Evolutionary conservation across 768 basidiomycete species (phyloP), one percentile per base, ranked within the genome.

Genomic region (Fibroporia radiculosa): DNA sequence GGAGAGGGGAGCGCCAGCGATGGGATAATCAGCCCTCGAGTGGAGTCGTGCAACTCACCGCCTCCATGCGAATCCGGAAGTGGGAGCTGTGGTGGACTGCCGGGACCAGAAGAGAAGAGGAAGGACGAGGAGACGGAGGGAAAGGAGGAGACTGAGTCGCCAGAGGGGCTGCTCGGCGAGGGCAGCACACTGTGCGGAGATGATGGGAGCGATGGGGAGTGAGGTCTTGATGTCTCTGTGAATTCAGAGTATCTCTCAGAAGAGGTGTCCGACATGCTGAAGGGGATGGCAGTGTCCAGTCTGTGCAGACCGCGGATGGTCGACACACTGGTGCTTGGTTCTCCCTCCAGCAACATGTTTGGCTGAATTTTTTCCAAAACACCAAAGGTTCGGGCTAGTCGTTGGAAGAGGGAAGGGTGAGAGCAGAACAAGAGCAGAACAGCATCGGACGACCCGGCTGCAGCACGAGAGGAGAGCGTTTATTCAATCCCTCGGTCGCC

Each of bases 31-130:
- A 85, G 71, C 48, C 75, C 77, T 52, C 72, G 70, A 51, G 72
- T 68, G 10, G 48, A 49, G 43, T 63, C 62, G 24, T 54, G 48
- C 12, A 55, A 51, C n/a, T 56, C 50, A 33, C 42, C 42, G 13
- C 42, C 42, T 25, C 16, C 10, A 16, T 7, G 10, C 18, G 28
- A 14, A 6, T 49, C 34, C 23, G 34, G 50, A 32, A 41, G 40
- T 20, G 43, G 38, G 16, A n/a, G n/a, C n/a, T 75, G 79, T 0
- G 74, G 77, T 2, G 78, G 83, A 49, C 80, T 82, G 1, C 76
- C 77, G 11, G 80, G 80, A 0, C 75, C 79, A 8, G 83, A 85
- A 25, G 82, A 84, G 66, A 84, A 85, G 66, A 86, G 83, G 70
- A 84, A 84, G 1, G 81, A 82, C 1, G 81, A 84, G 14, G 78